phyloP scores from a whole-genome alignment of 2,329 filamentous ascomycete genomes.

The Colletotrichum euphorbiae region DNA sequence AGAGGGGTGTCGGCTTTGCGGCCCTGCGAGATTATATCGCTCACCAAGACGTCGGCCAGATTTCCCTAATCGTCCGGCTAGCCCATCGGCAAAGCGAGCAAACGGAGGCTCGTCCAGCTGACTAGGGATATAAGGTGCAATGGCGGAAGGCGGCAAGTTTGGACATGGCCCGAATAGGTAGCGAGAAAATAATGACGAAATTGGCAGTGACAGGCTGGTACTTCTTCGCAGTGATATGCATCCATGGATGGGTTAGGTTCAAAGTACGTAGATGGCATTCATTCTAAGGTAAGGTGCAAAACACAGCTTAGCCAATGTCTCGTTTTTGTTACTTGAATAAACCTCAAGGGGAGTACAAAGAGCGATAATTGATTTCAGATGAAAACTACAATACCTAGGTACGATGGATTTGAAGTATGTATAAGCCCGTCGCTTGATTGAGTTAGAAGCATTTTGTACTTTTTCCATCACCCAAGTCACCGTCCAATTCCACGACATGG shows the following conservation, averaged over 20 bases:
- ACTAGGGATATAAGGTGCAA: slow-evolving; percentile 4
- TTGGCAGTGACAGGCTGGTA: slow-evolving; percentile 4
- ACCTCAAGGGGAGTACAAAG: too few relatives aligned
- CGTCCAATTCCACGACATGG: too few relatives aligned
- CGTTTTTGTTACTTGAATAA: too few relatives aligned
- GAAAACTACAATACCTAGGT: too few relatives aligned
- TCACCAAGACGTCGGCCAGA: slow-evolving; percentile 20
- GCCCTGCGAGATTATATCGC: slow-evolving; percentile 35
- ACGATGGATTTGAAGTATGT: too few relatives aligned
- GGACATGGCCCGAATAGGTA: slow-evolving; percentile 10
- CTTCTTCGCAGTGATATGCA: slow-evolving; percentile 9
- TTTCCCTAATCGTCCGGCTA: slow-evolving; percentile 3
- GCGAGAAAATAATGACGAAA: neutral
- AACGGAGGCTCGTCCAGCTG: neutral
- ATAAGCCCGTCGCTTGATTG: too few relatives aligned
- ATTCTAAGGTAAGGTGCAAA: too few relatives aligned
- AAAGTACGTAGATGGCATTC: slow-evolving; percentile 32
- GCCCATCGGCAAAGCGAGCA: neutral
- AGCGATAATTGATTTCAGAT: too few relatives aligned
- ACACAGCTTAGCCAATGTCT: too few relatives aligned
- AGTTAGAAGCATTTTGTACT: too few relatives aligned
- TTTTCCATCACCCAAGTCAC: neutral
- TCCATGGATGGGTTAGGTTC: slow-evolving; percentile 24
- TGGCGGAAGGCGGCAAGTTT: slow-evolving; percentile 5
- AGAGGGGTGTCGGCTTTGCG: slow-evolving; percentile 25